Percentiles rank a stretch among this genome's conserved stretches.
Conservation (phyloP, 164 flowering plant species). For the Aristolochia contorta region DNA sequence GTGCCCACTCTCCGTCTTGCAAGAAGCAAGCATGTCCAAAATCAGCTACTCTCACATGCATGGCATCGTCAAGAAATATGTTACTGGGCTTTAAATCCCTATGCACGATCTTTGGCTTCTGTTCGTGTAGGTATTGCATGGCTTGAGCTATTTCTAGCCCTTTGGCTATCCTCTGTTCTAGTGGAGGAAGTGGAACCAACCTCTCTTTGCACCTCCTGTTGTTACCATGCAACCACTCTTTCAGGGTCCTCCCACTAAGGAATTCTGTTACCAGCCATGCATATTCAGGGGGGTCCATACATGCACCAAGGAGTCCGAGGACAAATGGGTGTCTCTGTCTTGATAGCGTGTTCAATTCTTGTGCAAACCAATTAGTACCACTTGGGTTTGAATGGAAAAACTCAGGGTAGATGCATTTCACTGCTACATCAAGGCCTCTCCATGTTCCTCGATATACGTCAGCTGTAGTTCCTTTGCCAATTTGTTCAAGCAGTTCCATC, state of each 20-base stretch:
- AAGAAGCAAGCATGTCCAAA: constrained; percentile 64
- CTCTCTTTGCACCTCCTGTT: constrained; percentile 28
- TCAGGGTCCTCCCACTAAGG: constrained; percentile 27
- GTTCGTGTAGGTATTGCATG: constrained; percentile 60
- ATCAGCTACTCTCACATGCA: constrained; percentile 52
- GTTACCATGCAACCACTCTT: constrained; percentile 61
- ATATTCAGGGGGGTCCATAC: constrained; percentile 43
- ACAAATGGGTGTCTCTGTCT: constrained; percentile 58
- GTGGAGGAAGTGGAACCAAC: constrained; percentile 32
- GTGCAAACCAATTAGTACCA: constrained; percentile 38
- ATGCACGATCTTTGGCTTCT: constrained; percentile 48
- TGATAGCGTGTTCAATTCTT: constrained; percentile 41
- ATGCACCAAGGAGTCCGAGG: constrained; percentile 53
- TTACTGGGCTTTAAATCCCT: constrained; percentile 67
- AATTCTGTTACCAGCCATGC: constrained; percentile 62
- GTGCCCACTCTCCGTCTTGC: constrained; percentile 32
- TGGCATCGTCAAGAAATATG: constrained; percentile 42
- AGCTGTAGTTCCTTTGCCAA: constrained; percentile 52
- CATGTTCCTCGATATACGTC: constrained; percentile 42
- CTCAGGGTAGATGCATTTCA: constrained; percentile 47
- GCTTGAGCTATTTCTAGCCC: constrained; percentile 61
- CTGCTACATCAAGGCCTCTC: constrained; percentile 60
- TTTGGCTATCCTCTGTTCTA: constrained; percentile 31
- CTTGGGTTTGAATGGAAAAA: constrained; percentile 31
- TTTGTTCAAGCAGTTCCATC: constrained; percentile 39